Evolutionary conservation across 192 early-diverging fungal species (phyloP), one percentile per base, ranked within the genome.

Genomic region (Entomortierella lignicola): DNA sequence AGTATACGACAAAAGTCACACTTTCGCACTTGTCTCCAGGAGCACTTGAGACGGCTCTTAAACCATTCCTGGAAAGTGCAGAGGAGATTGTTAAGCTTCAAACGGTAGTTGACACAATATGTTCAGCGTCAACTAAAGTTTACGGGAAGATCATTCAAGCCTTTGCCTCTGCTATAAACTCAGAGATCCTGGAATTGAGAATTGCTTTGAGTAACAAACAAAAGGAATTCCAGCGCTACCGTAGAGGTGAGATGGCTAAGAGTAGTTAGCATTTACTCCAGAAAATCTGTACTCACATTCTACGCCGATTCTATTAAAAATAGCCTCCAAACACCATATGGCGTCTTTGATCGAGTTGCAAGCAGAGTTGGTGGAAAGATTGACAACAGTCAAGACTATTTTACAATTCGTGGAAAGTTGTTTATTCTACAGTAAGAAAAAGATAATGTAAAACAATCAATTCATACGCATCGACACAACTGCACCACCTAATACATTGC

Each of bases 121-220:
- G 75, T 52, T 79, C 68, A 41, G 67, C 61, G 32, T 42, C 60
- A 0, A 5, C 27, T 1, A 13, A 60, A 6, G 21, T 21, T 8
- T 55, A 70, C 23, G 75, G 75, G 41, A 79, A 79, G 27, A 20
- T 66, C 47, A 55, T 79, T 20, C 75, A 79, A 37, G 48, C 56
- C 2, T 66, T 79, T 57, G 67, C 67, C 0, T 64, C 75, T 0
- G 75, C 61, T 18, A 63, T 66, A 0, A 55, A 79, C 26, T 43
- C 37, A 21, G 67, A 79, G 50, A 30, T 79, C 8, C 4, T 51
- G 3, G 31, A 42, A 5, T 30, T 79, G 13, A 79, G 47, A 30
- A 13, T 20, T 30, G 27, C 52, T n/a, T 27, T 79, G 47, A 52
- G 67, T 3, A 31, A 41, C 4, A 8, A 53, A 17, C 67, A 79